These are phyloP conservation scores for Colletotrichum sp. DNA, from an alignment of 2,329 filamentous ascomycete genomes.

Conservation along the genomic window DNA sequence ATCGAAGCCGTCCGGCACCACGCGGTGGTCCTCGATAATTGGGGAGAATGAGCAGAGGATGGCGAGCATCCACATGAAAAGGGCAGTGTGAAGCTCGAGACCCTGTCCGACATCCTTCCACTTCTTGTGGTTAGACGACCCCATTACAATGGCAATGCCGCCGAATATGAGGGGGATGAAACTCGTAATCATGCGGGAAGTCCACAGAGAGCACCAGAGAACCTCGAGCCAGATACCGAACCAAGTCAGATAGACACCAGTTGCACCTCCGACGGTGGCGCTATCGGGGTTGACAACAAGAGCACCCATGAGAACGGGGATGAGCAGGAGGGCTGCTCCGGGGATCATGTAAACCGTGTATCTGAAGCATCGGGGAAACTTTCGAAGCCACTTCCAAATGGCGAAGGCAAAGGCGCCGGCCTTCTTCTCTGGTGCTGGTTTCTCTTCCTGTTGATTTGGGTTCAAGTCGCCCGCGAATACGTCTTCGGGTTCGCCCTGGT, in stretches of 20 bases:
- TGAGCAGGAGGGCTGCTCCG: constrained; percentile 47
- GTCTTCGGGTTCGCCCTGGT: constrained; percentile 45
- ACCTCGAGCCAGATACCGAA: constrained; percentile 96
- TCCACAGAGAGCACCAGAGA: constrained; percentile 91
- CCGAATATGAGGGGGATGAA: constrained; percentile 53
- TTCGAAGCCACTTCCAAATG: constrained; percentile 49
- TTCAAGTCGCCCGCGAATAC: constrained; percentile 40
- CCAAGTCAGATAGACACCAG: constrained; percentile 83
- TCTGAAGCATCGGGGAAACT: constrained; percentile 55
- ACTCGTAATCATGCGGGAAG: constrained; percentile 61
- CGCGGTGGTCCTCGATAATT: constrained; percentile 70
- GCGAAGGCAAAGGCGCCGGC: constrained; percentile 31
- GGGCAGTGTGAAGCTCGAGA: constrained; percentile 81
- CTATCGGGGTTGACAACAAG: constrained; percentile 41
- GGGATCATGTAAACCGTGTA: constrained; percentile 56
- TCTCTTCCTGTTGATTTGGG: constrained; percentile 8
- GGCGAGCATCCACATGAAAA: constrained; percentile 93
- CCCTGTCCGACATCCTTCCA: constrained; percentile 89
- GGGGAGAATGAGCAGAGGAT: constrained; percentile 86
- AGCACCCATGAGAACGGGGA: constrained; percentile 50
- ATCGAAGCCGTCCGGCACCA: constrained; percentile 34
- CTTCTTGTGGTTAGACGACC: constrained; percentile 87
- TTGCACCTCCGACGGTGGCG: constrained; percentile 65
- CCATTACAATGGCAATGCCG: constrained; percentile 70
- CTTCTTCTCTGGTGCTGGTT: constrained; percentile 21